These are phyloP conservation scores for Verticillium albo-atrum DNA, from an alignment of 2,329 filamentous ascomycete species.

Conservation along the genomic window DNA sequence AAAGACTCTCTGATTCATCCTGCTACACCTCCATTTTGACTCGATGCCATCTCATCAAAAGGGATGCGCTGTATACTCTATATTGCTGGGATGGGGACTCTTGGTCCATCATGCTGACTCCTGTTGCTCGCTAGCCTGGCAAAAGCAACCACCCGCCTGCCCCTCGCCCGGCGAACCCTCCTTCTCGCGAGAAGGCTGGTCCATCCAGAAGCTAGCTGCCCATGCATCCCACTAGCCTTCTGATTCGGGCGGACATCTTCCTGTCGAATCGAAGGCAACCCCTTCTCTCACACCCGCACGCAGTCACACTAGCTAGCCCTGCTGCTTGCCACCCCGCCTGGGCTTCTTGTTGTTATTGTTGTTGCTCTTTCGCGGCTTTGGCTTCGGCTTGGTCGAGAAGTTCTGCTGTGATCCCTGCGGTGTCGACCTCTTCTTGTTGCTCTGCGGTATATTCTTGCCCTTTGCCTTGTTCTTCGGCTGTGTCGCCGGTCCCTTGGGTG, in stretches of 20 bases:
- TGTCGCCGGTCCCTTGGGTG: constrained; percentile 7
- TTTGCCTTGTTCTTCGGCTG: constrained; percentile 7
- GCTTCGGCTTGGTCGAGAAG: constrained; percentile 1
- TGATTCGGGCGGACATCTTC: not conserved
- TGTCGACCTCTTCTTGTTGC: constrained; percentile 3
- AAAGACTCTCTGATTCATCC: not conserved
- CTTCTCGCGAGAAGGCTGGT: not conserved
- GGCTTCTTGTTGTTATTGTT: not conserved
- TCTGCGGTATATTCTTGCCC: constrained; percentile 3
- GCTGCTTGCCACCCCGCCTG: constrained; percentile 12
- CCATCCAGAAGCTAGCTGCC: not conserved
- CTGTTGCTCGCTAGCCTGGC: not conserved
- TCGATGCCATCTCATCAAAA: not conserved
- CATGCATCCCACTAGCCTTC: not conserved
- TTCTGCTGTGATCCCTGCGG: constrained; percentile 4
- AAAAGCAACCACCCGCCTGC: not conserved
- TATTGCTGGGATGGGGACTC: not conserved
- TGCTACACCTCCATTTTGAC: not conserved
- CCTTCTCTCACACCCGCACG: not conserved
- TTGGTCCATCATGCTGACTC: no score
- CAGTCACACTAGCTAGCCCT: not conserved
- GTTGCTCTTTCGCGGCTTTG: constrained; percentile 5
- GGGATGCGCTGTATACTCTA: not conserved
- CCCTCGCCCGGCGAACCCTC: not conserved
- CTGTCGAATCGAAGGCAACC: not conserved